Evolutionary conservation across 1,139 yeast genomes (phyloP).

Genomic region (Suhomyces anneliseae): DNA sequence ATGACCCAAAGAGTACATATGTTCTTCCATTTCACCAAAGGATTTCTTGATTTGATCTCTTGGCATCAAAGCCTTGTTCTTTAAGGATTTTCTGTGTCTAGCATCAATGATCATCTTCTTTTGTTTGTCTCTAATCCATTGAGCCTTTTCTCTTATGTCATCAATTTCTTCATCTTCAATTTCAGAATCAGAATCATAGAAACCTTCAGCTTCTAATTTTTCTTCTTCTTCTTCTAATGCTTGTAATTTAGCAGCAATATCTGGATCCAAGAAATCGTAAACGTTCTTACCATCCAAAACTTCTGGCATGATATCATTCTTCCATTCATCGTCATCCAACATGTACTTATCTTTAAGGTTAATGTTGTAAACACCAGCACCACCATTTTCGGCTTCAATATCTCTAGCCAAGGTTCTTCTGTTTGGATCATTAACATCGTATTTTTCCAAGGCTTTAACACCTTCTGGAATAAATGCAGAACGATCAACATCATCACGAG

Average conservation of each 20-base stretch:
- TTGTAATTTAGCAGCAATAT: constrained; percentile 86
- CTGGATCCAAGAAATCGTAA: constrained; percentile 95
- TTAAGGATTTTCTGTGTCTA: constrained; percentile 80
- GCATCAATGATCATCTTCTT: constrained; percentile 89
- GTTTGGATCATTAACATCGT: constrained; percentile 77
- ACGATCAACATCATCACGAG: constrained; percentile 84
- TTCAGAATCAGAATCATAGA: constrained; percentile 88
- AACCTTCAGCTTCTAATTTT: constrained; percentile 87
- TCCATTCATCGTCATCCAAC: constrained; percentile 96
- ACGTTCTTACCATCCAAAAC: constrained; percentile 93
- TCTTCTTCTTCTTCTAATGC: constrained; percentile 98
- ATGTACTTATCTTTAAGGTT: constrained; percentile 89
- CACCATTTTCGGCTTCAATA: constrained; percentile 92
- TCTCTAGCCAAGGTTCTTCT: constrained; percentile 84
- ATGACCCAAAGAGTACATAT: constrained; percentile 86
- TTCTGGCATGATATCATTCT: constrained; percentile 96
- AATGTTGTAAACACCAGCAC: constrained; percentile 96
- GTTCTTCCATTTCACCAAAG: constrained; percentile 78
- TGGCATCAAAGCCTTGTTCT: constrained; percentile 90
- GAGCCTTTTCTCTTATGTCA: constrained; percentile 83
- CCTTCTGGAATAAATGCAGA: constrained; percentile 81
- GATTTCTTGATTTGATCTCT: constrained; percentile 83
- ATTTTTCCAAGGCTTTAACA: constrained; percentile 57
- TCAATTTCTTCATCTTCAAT: constrained; percentile 63
- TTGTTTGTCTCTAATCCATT: constrained; percentile 94